phyloP scores from a whole-genome alignment of 2,329 filamentous ascomycete genomes.

The Epichloe coenophiala region DNA sequence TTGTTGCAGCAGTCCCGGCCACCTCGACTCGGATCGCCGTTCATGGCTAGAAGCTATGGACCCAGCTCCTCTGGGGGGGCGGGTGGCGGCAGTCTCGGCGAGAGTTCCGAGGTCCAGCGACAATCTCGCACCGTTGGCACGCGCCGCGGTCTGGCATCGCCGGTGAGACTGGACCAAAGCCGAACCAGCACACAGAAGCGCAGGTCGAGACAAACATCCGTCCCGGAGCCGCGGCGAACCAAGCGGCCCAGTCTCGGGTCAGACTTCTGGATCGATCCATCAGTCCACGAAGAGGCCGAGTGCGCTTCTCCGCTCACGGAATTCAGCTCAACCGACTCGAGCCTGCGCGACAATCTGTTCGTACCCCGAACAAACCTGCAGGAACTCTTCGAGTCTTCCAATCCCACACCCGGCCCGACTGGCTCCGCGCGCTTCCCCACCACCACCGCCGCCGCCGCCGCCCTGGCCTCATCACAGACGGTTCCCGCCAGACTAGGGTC shows the following conservation, averaged over 20 bases:
- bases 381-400: constrained; percentile 24
- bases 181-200: constrained; percentile 43
- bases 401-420: constrained; percentile 5
- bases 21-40: constrained; percentile 37
- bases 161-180: constrained; percentile 33
- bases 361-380: constrained; percentile 30
- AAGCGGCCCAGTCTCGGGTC: constrained; percentile 42
- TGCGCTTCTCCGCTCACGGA: constrained; percentile 13
- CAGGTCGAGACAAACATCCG: constrained; percentile 29
- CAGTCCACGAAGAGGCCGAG: constrained; percentile 12
- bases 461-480: constrained; percentile 16
- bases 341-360: constrained; percentile 23
- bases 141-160: constrained; percentile 38
- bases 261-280: constrained; percentile 39
- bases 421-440: background rate
- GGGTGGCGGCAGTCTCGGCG: constrained; percentile 21
- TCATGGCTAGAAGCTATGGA: constrained; percentile 45
- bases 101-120: constrained; percentile 20
- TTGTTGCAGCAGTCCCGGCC: constrained; percentile 8
- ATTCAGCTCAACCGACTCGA: constrained; percentile 21
- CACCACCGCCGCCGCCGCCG: background rate
- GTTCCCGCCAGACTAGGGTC: constrained; percentile 41
- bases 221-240: constrained; percentile 31
- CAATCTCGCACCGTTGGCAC: constrained; percentile 37
- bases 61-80: constrained; percentile 34